These are phyloP conservation scores for Pichia kudriavzevii DNA, from an alignment of 1,139 yeast species.

Conservation along the genomic window DNA sequence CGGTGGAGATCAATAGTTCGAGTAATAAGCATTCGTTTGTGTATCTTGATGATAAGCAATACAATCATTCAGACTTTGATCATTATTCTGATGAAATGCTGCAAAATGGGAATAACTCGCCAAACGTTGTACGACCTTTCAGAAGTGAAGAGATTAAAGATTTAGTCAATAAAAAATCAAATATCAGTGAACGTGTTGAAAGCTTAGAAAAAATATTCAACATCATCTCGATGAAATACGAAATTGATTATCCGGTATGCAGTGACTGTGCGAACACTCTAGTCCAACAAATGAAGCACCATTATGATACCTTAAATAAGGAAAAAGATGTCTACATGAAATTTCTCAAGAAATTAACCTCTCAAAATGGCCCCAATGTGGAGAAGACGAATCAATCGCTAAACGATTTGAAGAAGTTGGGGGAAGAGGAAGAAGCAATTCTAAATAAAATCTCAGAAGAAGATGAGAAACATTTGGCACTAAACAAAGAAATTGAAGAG, in stretches of 20 bases:
- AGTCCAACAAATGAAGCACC: conserved; percentile 57
- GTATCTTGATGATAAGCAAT: conserved; percentile 10
- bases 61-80: conserved; percentile 4
- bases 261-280: conserved; percentile 71
- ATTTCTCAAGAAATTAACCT: conserved; percentile 62
- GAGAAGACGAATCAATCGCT: conserved; percentile 38
- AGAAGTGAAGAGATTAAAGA: conserved; percentile 8
- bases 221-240: conserved; percentile 59
- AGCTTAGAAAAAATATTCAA: conserved; percentile 57
- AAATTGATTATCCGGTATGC: conserved; percentile 85
- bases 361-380: conserved; percentile 40
- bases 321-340: conserved; percentile 76
- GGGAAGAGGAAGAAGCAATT: conserved; percentile 32
- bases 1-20: background rate
- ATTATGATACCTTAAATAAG: conserved; percentile 64
- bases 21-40: conserved; percentile 7
- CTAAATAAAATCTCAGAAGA: conserved; percentile 38
- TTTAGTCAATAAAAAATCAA: conserved; percentile 26
- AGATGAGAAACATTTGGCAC: conserved; percentile 35
- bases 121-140: background rate
- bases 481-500: conserved; percentile 34
- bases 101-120: background rate
- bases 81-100: background rate
- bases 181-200: conserved; percentile 28
- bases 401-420: conserved; percentile 35